Evolutionary conservation across 768 basidiomycete species (phyloP).

Genomic region (Leucosporidium scottii): DNA sequence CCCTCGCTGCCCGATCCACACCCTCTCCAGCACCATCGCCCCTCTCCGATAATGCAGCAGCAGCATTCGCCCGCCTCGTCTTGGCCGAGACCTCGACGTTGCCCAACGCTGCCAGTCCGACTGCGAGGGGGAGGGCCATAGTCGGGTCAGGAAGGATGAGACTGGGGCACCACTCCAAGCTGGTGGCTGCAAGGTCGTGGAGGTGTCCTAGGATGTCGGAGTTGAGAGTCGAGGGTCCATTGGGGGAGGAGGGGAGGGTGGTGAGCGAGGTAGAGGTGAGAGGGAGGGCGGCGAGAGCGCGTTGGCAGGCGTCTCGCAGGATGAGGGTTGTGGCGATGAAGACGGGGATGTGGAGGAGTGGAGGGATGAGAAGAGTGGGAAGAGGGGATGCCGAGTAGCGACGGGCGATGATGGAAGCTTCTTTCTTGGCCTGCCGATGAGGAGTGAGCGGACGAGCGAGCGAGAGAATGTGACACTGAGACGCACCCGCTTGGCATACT

Average conservation of each 20-base stretch:
- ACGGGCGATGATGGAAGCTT: conserved; percentile 12
- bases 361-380: conserved; percentile 39
- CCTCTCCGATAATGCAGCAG: neutral
- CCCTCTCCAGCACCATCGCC: neutral
- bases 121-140: conserved; percentile 39
- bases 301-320: conserved; percentile 39
- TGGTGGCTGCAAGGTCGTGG: conserved; percentile 29
- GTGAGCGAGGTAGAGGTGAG: conserved; percentile 4
- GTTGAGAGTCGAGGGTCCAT: neutral
- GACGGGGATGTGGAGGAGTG: conserved; percentile 42
- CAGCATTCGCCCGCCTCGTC: conserved; percentile 20
- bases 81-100: conserved; percentile 41
- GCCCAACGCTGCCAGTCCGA: conserved; percentile 39
- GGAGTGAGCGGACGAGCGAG: neutral
- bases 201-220: conserved; percentile 13
- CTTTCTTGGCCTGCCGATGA: conserved; percentile 20
- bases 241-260: neutral
- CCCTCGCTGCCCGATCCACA: neutral
- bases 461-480: too few species aligned
- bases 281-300: conserved; percentile 10
- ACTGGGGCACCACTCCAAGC: conserved; percentile 37
- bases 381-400: conserved; percentile 40
- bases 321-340: conserved; percentile 41
- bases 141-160: conserved; percentile 40
- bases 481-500: conserved; percentile 39